A percentile compares a stretch with the other conserved stretches of the same genome.
Conservation (phyloP, 495 filamentous ascomycete genomes). For the Venustampulla echinocandica region DNA sequence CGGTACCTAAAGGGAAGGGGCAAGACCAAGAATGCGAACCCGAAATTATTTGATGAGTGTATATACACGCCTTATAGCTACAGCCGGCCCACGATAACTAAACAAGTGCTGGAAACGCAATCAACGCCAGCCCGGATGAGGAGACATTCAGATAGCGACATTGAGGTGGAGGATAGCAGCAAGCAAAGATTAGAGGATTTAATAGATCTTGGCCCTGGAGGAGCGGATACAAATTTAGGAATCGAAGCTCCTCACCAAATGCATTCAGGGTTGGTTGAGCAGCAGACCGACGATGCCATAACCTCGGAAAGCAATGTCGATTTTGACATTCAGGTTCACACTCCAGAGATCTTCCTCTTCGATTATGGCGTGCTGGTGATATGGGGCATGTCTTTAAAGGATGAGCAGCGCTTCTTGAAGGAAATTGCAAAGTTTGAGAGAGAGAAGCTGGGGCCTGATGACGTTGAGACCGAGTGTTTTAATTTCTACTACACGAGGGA, state of each 20-base stretch:
- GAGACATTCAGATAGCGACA: constrained; percentile 54
- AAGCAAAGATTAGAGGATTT: constrained; percentile 41
- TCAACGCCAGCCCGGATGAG: constrained; percentile 44
- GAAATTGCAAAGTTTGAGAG: constrained; percentile 93
- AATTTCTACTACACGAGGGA: constrained; percentile 98
- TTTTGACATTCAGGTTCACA: constrained; percentile 73
- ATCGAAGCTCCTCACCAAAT: constrained; percentile 18
- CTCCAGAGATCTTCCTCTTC: constrained; percentile 89
- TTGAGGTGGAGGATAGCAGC: constrained; percentile 46
- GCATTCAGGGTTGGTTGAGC: constrained; percentile 12
- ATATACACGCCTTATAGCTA: constrained; percentile 92
- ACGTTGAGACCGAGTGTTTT: constrained; percentile 92
- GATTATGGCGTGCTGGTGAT: constrained; percentile 99
- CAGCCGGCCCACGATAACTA: constrained; percentile 15
- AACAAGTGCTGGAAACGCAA: constrained; percentile 30
- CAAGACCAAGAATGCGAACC: constrained; percentile 65
- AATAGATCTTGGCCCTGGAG: constrained; percentile 41
- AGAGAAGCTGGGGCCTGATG: constrained; percentile 78
- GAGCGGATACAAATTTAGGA: constrained; percentile 25
- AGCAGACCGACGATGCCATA: constrained; percentile 13
- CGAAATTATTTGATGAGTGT: constrained; percentile 92
- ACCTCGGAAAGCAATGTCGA: constrained; percentile 30
- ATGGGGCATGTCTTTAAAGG: constrained; percentile 85
- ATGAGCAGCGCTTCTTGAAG: constrained; percentile 83
- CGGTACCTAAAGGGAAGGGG: constrained; percentile 77